Evolutionary conservation across 2,329 filamentous ascomycete species (phyloP).

Genomic region (Phialemoniopsis sp.): DNA sequence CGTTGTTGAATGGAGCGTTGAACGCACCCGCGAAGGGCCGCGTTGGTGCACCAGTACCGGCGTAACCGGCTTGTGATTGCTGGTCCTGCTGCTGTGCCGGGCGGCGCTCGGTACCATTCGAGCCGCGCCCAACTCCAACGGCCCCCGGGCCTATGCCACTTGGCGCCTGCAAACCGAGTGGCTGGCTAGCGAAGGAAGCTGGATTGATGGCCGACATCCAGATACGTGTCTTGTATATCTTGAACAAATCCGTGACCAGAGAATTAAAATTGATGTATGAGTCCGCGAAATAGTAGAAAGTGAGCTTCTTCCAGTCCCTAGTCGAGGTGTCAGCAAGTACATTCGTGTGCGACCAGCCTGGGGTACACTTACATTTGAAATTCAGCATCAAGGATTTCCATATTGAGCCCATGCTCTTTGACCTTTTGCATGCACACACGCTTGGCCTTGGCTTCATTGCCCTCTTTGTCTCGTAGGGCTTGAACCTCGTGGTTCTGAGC

Average conservation of each 20-base stretch:
- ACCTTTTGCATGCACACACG: slow-evolving; percentile 96
- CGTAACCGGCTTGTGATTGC: slow-evolving; percentile 32
- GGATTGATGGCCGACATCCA: slow-evolving; percentile 99
- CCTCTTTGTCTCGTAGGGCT: slow-evolving; percentile 89
- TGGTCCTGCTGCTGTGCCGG: slow-evolving; percentile 35
- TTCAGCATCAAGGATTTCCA: slow-evolving; percentile 98
- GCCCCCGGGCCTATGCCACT: slow-evolving; percentile 64
- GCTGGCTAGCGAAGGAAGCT: slow-evolving; percentile 83
- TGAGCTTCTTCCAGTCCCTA: slow-evolving; percentile 98
- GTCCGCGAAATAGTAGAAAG: slow-evolving; percentile 98
- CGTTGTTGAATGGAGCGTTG: slow-evolving; percentile 19
- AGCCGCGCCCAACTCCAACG: slow-evolving; percentile 51
- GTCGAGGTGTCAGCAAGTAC: neutral
- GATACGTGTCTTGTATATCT: slow-evolving; percentile 98
- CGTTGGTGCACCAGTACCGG: slow-evolving; percentile 27
- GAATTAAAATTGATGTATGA: slow-evolving; percentile 99
- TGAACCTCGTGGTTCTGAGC: slow-evolving; percentile 90
- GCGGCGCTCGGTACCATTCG: slow-evolving; percentile 43
- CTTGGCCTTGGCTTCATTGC: slow-evolving; percentile 96
- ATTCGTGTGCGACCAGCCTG: neutral
- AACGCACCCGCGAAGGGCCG: slow-evolving; percentile 24
- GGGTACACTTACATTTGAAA: slow-evolving; percentile 83
- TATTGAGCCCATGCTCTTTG: slow-evolving; percentile 81
- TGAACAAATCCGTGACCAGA: slow-evolving; percentile 94
- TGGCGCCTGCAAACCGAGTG: slow-evolving; percentile 66